Evolutionary conservation across 805 yeast species (phyloP).

Genomic region (Lipomyces sp.): DNA sequence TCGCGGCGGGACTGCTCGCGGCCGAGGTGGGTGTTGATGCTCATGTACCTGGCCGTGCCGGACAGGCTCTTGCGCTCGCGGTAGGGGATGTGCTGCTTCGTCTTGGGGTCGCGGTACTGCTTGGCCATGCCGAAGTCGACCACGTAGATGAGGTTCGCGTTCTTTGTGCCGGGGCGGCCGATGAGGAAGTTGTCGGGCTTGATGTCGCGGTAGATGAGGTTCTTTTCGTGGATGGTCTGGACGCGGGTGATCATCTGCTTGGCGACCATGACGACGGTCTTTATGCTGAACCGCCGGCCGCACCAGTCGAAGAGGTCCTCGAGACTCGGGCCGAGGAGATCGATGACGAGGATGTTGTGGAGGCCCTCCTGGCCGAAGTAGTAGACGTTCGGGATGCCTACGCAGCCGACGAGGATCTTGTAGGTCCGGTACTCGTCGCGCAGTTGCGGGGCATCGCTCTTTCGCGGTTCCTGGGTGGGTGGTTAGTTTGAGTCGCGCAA

Average conservation of each 20-base stretch:
- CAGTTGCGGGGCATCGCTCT: slow-evolving; percentile 94
- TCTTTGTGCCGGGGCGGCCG: slow-evolving; percentile 80
- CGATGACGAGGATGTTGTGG: slow-evolving; percentile 92
- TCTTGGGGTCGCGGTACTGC: slow-evolving; percentile 93
- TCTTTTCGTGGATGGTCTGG: slow-evolving; percentile 82
- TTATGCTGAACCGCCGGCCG: slow-evolving; percentile 79
- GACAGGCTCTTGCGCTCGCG: slow-evolving; percentile 92
- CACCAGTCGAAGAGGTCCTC: slow-evolving; percentile 99
- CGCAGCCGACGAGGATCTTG: slow-evolving; percentile 73
- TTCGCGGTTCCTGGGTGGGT: slow-evolving; percentile 62
- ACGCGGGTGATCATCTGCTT: slow-evolving; percentile 86
- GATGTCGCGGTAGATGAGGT: slow-evolving; percentile 91
- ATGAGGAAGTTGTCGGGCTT: slow-evolving; percentile 96
- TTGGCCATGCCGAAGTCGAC: slow-evolving; percentile 99
- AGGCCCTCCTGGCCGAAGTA: slow-evolving; percentile 98
- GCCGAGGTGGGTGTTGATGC: slow-evolving; percentile 94
- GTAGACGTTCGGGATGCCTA: slow-evolving; percentile 93
- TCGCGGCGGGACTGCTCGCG: slow-evolving; percentile 96
- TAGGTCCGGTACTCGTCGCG: slow-evolving; percentile 97
- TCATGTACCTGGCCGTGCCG: slow-evolving; percentile 99
- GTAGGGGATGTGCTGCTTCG: slow-evolving; percentile 93
- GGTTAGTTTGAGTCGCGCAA: too few species aligned
- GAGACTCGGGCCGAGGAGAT: slow-evolving; percentile 88
- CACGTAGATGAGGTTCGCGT: slow-evolving; percentile 80
- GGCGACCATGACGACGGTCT: slow-evolving; percentile 90